Conservation (phyloP, 108 stramenopile genomes). For the Cyclostephanos tholiformis region DNA sequence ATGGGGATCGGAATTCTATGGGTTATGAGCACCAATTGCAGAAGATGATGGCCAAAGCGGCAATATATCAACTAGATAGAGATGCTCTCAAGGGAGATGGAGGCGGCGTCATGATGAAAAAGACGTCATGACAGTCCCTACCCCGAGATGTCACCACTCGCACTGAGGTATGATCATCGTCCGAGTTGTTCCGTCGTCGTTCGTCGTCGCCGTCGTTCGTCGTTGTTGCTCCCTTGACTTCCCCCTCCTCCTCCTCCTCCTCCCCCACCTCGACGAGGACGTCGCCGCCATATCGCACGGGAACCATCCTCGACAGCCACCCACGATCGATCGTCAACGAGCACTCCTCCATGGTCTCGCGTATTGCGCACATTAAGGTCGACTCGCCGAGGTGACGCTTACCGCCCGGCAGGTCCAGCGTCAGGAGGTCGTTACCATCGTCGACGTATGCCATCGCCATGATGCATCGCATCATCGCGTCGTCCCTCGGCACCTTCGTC, state of each 20-base stretch:
- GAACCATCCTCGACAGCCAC: too few relatives aligned
- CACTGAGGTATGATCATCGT: background rate
- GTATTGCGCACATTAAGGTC: conserved; percentile 45
- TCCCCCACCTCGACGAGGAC: too few relatives aligned
- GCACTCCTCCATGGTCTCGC: conserved; percentile 61
- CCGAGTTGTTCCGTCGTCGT: background rate
- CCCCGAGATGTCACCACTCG: conserved; percentile 5
- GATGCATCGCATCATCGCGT: conserved; percentile 24
- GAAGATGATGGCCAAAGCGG: too few relatives aligned
- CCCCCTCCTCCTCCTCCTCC: too few relatives aligned
- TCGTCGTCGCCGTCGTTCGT: background rate
- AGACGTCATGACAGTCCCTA: background rate
- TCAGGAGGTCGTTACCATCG: too few relatives aligned
- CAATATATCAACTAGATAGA: too few relatives aligned
- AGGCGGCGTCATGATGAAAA: conserved; percentile 8
- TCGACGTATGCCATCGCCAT: too few relatives aligned
- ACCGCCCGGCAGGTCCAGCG: too few relatives aligned
- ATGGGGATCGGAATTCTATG: too few relatives aligned
- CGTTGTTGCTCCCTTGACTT: too few relatives aligned
- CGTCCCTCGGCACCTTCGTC: background rate
- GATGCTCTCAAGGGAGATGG: too few relatives aligned
- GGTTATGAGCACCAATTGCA: too few relatives aligned
- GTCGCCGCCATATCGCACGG: conserved; percentile 41
- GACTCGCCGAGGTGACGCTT: conserved; percentile 66
- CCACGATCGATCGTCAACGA: conserved; percentile 46